Percentiles rank a stretch among this genome's conserved stretches.
Evolutionary conservation across 2,329 filamentous ascomycete genomes (phyloP).

Genomic region (Westerdykella sp.): DNA sequence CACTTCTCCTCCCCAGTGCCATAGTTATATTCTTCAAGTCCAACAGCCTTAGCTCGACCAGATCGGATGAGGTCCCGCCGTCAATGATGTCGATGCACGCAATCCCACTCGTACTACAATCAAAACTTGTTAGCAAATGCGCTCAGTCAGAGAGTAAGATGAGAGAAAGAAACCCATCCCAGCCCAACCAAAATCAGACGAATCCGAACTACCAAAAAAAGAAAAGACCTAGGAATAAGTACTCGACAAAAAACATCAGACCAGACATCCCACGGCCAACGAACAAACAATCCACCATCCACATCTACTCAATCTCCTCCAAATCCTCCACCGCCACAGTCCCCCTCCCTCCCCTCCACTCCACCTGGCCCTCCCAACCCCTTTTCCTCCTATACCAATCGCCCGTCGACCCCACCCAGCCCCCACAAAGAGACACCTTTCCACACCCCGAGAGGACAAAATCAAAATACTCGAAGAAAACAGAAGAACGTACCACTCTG

Average conservation of each 20-base stretch:
- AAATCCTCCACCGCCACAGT: not conserved
- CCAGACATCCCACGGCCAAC: not conserved
- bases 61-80: too few relatives aligned
- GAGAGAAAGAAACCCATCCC: not conserved
- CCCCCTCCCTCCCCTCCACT: conserved; percentile 9
- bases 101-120: conserved; percentile 52
- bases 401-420: not conserved
- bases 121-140: not conserved
- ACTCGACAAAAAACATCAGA: not conserved
- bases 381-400: conserved; percentile 6
- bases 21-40: too few relatives aligned
- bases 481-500: conserved; percentile 51
- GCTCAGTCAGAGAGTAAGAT: not conserved
- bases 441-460: too few relatives aligned
- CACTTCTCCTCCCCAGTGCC: too few relatives aligned
- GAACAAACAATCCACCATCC: not conserved
- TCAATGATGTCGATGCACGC: conserved; percentile 42
- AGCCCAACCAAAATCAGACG: not conserved
- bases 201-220: not conserved
- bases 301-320: not conserved
- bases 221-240: not conserved
- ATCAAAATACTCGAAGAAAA: not conserved
- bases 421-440: not conserved
- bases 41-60: too few relatives aligned
- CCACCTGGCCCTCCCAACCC: conserved; percentile 8